Conservation (phyloP, 306 rosid genomes). For the Casuarina glauca region DNA sequence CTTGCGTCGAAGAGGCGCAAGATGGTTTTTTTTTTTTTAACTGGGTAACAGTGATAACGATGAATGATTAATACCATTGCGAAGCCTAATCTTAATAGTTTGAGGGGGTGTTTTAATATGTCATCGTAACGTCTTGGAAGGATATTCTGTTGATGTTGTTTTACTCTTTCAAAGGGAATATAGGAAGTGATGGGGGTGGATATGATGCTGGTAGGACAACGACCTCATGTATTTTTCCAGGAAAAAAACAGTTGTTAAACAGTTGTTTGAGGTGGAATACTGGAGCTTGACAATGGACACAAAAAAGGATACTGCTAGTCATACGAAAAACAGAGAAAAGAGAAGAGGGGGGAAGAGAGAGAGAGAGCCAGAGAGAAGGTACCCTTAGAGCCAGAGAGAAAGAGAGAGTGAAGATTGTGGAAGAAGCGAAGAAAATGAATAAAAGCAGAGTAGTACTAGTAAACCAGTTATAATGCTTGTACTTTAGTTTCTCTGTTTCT, state of each 20-base stretch:
- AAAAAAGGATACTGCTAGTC: background rate
- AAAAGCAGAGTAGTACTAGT: background rate
- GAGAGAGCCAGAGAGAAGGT: background rate
- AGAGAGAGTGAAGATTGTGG: slow-evolving; percentile 26
- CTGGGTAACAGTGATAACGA: too few relatives aligned
- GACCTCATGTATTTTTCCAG: background rate
- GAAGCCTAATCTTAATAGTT: too few relatives aligned
- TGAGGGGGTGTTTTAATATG: too few relatives aligned
- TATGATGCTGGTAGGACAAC: too few relatives aligned
- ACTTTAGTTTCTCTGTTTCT: slow-evolving; percentile 18
- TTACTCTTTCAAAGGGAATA: too few relatives aligned
- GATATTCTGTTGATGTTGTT: too few relatives aligned
- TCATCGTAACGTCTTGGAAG: too few relatives aligned
- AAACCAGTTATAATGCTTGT: slow-evolving; percentile 8
- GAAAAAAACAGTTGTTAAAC: background rate
- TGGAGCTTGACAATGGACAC: slow-evolving; percentile 17
- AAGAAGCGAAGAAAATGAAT: slow-evolving; percentile 38
- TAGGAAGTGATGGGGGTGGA: too few relatives aligned
- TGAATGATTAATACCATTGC: too few relatives aligned
- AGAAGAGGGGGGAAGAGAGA: background rate
- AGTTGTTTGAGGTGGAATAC: slow-evolving; percentile 19
- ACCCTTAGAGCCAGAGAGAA: slow-evolving; percentile 19
- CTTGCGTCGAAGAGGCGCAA: too few relatives aligned
- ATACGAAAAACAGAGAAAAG: background rate
- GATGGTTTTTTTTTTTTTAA: too few relatives aligned